A percentile compares a stretch with the other conserved stretches of the same genome.
Evolutionary conservation across 1,284 basidiomycete species (phyloP).

Genomic region (Stygiomarasmius scandens): DNA sequence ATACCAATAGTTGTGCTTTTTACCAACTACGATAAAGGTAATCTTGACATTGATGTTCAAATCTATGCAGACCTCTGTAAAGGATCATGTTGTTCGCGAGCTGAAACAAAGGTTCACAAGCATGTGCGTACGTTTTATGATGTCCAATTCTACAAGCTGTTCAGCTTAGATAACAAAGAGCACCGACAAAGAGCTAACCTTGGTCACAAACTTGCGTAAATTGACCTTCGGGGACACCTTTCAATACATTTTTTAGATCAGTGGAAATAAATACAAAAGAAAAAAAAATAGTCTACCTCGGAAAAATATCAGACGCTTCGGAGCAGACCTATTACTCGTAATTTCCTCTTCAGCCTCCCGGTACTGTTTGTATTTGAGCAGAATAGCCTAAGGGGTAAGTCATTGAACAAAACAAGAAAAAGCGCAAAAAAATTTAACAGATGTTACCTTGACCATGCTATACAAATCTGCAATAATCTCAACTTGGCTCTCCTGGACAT

Average conservation of each 20-base stretch:
- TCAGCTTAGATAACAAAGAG: too few species aligned
- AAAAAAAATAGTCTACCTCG: slow-evolving; percentile 37
- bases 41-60: slow-evolving; percentile 51
- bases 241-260: slow-evolving; percentile 31
- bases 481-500: slow-evolving; percentile 51
- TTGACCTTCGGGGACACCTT: slow-evolving; percentile 70
- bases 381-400: slow-evolving; percentile 32
- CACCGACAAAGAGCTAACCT: slow-evolving; percentile 36
- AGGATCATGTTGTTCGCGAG: too few species aligned
- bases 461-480: slow-evolving; percentile 62
- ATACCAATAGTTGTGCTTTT: slow-evolving; percentile 46
- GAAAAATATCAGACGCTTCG: slow-evolving; percentile 59
- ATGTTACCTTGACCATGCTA: slow-evolving; percentile 47
- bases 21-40: slow-evolving; percentile 62
- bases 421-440: slow-evolving; percentile 2
- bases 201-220: slow-evolving; percentile 57
- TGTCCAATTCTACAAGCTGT: slow-evolving; percentile 15
- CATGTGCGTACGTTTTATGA: slow-evolving; percentile 5
- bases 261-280: background rate
- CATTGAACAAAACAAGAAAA: background rate
- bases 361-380: slow-evolving; percentile 42
- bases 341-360: slow-evolving; percentile 33
- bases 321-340: slow-evolving; percentile 34
- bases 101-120: too few species aligned
- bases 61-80: slow-evolving; percentile 43